Base-by-base conservation (phyloP, 2,329 filamentous ascomycete genomes). In the Neonectria sp. region DNA sequence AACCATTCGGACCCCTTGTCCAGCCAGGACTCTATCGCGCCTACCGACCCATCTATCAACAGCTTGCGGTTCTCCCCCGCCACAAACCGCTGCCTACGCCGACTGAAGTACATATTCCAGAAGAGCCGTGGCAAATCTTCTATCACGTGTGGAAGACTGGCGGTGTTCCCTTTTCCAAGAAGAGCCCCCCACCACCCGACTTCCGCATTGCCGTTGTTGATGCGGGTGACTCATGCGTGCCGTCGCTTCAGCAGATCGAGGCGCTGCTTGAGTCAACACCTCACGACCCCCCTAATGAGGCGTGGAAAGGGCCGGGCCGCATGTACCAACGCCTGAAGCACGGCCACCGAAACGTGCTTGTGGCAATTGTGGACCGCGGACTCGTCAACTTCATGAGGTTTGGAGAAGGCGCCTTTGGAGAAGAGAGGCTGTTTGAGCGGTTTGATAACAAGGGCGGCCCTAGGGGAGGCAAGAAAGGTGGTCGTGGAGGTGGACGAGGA, bases 361-460 rank as follows among this genome's bases (percentile, higher is more conserved):
- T 99, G 27, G 96, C 95, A 0, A 89, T 98, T 2, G 95, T 98
- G 37, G 96, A 98, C 78, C 89, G 94, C 69, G 96, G 96, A 0
- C 87, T 98, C 25, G 92, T 95, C 52, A 98, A 95, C 79, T 98
- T 95, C 78, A 85, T 98, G 75, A 86, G 93, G 27, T 86, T 98
- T 65, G 90, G 89, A 1, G 95, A 98, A 83, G 91, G 90, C 12
- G 91, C 91, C 1, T 98, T 98, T 81, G 91, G 86, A 0, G 88
- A 90, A 69, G 94, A 97, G 80, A 89, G 83, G 79, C 76, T 97
- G 43, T 94, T 90, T 75, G 89, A 91, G 76, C 82, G 89, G 58
- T 86, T 87, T 70, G 85, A 78, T 71, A 83, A 75, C 68, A 81
- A 77, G 60, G 76, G 79, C 51, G 79, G 81, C 9, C 79, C 78